Evolutionary conservation across 176 grass and related monocot species (phyloP).

Genomic region (Dactylis glomerata): DNA sequence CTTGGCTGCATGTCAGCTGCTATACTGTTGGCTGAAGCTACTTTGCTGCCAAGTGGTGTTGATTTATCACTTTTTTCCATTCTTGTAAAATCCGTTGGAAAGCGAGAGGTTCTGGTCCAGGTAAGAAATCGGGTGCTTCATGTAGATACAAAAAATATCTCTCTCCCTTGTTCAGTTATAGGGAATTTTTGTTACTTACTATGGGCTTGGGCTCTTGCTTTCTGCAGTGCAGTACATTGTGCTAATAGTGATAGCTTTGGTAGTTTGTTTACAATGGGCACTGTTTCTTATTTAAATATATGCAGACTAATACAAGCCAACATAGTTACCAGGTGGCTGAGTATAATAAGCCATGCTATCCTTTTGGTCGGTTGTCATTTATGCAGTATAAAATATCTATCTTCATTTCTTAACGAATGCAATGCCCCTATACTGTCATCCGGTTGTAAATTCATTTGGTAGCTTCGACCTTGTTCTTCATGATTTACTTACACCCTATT

Average conservation of each 20-base stretch:
- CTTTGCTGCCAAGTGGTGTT: constrained; percentile 91
- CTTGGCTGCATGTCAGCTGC: constrained; percentile 90
- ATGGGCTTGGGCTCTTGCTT: constrained; percentile 9
- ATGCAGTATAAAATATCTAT: neutral
- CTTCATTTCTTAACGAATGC: neutral
- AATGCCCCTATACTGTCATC: neutral
- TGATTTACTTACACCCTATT: constrained; percentile 15
- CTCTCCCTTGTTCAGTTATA: constrained; percentile 1
- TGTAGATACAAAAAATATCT: neutral
- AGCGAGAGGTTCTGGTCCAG: constrained; percentile 91
- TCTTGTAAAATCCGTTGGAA: constrained; percentile 92
- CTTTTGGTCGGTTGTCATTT: neutral
- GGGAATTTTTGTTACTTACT: neutral
- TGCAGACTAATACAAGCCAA: neutral
- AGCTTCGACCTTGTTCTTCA: neutral
- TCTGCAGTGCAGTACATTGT: neutral
- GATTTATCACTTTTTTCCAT: constrained; percentile 96
- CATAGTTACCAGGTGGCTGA: constrained; percentile 7
- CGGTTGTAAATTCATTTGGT: neutral
- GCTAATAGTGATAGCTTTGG: neutral
- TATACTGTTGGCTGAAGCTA: constrained; percentile 96
- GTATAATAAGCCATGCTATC: neutral
- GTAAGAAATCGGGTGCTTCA: constrained; percentile 43
- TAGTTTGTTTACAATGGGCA: constrained; percentile 18
- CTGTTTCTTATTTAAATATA: constrained; percentile 17